phyloP scores from a whole-genome alignment of 148 eudicot species.

The Spergularia bocconei region DNA sequence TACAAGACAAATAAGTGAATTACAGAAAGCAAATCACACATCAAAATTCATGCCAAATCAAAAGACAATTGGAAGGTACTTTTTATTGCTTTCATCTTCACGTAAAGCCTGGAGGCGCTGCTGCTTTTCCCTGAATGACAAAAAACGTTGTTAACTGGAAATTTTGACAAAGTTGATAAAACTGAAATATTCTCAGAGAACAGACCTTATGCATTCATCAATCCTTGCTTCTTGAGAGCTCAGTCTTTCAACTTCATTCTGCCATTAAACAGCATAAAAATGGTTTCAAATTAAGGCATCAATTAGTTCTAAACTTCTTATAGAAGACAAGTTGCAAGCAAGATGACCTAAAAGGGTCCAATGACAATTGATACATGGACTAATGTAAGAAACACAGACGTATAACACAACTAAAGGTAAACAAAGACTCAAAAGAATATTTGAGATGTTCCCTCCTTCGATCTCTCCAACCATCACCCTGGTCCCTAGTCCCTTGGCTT shows the following conservation, averaged over 20 bases:
- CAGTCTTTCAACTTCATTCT: slow-evolving; percentile 16
- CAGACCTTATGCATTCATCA: slow-evolving; percentile 21
- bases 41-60: neutral
- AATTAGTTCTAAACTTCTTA: neutral
- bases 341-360: neutral
- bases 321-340: neutral
- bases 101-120: slow-evolving; percentile 16
- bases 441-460: neutral
- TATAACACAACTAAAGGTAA: neutral
- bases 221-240: slow-evolving; percentile 10
- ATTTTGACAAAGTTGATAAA: neutral
- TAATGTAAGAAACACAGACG: neutral
- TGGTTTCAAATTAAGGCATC: neutral
- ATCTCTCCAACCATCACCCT: neutral
- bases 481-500: neutral
- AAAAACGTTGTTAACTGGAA: neutral
- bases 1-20: neutral
- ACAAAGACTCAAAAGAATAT: neutral
- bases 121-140: slow-evolving; percentile 21
- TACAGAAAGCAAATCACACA: neutral
- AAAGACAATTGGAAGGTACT: neutral
- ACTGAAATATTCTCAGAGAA: neutral
- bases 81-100: slow-evolving; percentile 17
- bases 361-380: neutral
- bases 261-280: slow-evolving; percentile 2